These are phyloP conservation scores for Pleurotus salmoneostramineus DNA, from an alignment of 768 basidiomycete species.

Conservation along the genomic window DNA sequence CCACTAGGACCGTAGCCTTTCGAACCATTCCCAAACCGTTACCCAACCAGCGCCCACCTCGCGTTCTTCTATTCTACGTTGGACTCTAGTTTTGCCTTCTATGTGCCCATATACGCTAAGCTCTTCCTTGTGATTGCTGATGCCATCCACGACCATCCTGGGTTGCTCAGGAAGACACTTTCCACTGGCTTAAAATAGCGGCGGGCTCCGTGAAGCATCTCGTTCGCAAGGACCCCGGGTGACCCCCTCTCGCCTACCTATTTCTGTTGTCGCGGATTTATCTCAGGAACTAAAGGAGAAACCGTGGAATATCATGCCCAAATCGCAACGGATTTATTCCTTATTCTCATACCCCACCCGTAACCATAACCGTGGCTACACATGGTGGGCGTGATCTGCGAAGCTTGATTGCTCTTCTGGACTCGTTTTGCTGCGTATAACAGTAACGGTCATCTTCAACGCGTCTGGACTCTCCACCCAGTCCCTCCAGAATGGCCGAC, in stretches of 20 bases:
- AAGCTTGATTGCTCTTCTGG: not conserved
- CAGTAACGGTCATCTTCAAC: not conserved
- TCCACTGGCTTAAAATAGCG: too few species aligned
- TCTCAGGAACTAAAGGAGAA: not conserved
- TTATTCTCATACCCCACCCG: not conserved
- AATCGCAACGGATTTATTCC: not conserved
- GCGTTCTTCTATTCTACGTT: too few species aligned
- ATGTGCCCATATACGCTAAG: too few species aligned
- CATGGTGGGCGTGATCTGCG: not conserved
- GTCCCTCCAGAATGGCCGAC: not conserved
- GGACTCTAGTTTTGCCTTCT: too few species aligned
- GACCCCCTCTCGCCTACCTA: not conserved
- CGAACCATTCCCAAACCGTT: too few species aligned
- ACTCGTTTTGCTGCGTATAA: not conserved
- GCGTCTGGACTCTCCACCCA: not conserved
- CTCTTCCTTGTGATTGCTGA: too few species aligned
- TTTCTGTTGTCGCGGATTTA: not conserved
- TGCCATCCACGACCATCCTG: too few species aligned
- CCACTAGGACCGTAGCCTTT: too few species aligned
- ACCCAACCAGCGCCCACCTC: too few species aligned
- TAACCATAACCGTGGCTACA: too few species aligned
- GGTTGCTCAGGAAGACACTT: too few species aligned
- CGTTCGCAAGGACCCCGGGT: not conserved
- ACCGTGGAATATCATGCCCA: not conserved
- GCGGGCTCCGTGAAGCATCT: too few species aligned